Evolutionary conservation across 371 early-diverging fungal species (phyloP), one percentile per base, ranked within the genome.

Genomic region (Mucor indicus): DNA sequence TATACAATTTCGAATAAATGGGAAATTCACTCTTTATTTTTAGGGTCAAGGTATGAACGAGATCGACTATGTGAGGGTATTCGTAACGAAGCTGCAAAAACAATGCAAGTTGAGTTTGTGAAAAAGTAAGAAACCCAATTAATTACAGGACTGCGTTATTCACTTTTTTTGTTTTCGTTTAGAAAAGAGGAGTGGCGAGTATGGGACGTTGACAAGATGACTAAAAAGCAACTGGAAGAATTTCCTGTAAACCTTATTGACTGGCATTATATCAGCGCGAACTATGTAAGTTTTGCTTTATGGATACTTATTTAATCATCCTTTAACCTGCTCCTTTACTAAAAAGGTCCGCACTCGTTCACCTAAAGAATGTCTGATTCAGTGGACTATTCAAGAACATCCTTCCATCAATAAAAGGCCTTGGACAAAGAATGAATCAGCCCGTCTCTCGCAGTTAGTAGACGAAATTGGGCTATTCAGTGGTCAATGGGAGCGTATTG

Each of bases 321-420:
- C 11, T 27, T 27, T 27, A 7, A 7, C 11, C 11, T 27, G 5
- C 11, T 27, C 11, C 11, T 27, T 27, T 27, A 7, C 11, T 33
- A 11, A 11, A 11, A 42, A 80, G 80, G 76, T 90, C 20, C 79
- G 67, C 13, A 68, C 81, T 22, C 69, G 85, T 44, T 76, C 77
- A 12, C 64, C 86, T 1, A 72, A 62, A 12, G 88, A 90, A 61
- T 91, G 90, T 45, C 67, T 81, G 25, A 91, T 89, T 38, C 89
- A 86, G 52, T 91, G 91, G 90, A 85, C 86, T 4, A 80, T 81
- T n/a, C 87, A 85, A 44, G 90, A 87, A 39, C 91, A 91, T 59
- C 92, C 92, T 1, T 69, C 71, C 6, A 88, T 91, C 62, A 90
- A 89, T 61, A 84, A 84, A 48, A 67, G 55, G 33, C 79, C 77